Conservation (phyloP, 805 yeast genomes). For the Blastobotrys americana region DNA sequence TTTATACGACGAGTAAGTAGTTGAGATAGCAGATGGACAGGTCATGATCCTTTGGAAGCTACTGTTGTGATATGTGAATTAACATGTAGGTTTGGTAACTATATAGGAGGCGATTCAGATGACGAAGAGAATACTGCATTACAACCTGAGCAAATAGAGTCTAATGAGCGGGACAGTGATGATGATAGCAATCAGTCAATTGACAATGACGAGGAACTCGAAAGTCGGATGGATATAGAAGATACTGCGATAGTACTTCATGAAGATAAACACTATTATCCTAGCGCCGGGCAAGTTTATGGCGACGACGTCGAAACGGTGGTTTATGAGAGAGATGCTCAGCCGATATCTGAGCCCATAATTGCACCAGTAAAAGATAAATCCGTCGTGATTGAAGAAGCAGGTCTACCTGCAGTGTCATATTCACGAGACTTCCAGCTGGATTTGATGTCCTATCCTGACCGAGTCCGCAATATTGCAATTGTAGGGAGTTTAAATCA, state of each 20-base stretch:
- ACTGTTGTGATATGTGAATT: conserved; percentile 4
- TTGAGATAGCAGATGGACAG: background rate
- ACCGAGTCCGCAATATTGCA: conserved; percentile 64
- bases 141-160: conserved; percentile 14
- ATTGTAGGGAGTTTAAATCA: conserved; percentile 74
- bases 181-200: conserved; percentile 12
- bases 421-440: conserved; percentile 60
- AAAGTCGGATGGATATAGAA: conserved; percentile 4
- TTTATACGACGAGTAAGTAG: conserved; percentile 60
- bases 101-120: conserved; percentile 28
- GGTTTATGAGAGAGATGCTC: conserved; percentile 46
- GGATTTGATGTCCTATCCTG: conserved; percentile 45
- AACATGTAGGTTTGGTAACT: conserved; percentile 29
- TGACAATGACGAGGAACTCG: conserved; percentile 11
- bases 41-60: background rate
- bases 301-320: conserved; percentile 62
- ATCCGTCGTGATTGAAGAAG: conserved; percentile 43
- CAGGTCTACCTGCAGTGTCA: conserved; percentile 47
- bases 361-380: conserved; percentile 45
- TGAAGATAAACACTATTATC: conserved; percentile 41
- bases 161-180: conserved; percentile 13
- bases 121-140: conserved; percentile 12
- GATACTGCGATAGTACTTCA: conserved; percentile 33
- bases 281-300: conserved; percentile 41
- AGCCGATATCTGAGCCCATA: conserved; percentile 54